Percentiles rank a stretch among this genome's conserved stretches.
phyloP scores from a whole-genome alignment of 2,329 filamentous ascomycete genomes.

The Fusarium marasasianum region DNA sequence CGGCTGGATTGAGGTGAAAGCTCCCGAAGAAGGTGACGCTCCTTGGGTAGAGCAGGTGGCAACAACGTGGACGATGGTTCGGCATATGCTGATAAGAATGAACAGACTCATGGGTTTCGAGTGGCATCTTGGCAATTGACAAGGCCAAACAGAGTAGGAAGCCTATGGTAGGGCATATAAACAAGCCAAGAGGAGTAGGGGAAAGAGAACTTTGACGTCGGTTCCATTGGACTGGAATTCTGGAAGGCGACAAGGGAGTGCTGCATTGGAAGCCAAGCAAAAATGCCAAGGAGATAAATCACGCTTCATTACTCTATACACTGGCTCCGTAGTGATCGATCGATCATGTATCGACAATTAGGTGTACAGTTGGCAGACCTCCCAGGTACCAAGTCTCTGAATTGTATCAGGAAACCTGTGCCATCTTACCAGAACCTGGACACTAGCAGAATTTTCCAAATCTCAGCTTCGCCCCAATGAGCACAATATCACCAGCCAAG shows the following conservation, averaged over 20 bases:
- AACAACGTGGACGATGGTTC: neutral
- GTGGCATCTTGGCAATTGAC: neutral
- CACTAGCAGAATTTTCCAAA: neutral
- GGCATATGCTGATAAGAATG: neutral
- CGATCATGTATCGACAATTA: neutral
- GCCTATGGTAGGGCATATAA: neutral
- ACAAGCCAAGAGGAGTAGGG: rapidly evolving
- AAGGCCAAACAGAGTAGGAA: neutral
- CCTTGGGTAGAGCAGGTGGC: neutral
- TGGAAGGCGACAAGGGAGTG: neutral
- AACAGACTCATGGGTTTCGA: neutral
- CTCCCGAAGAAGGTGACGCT: neutral
- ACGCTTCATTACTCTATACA: rapidly evolving
- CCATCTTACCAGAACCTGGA: neutral
- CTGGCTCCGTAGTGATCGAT: neutral
- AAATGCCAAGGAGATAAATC: neutral
- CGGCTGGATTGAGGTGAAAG: neutral
- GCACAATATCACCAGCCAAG: neutral
- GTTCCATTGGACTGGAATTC: neutral
- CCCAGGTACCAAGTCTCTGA: neutral
- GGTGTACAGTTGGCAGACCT: neutral
- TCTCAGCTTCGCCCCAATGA: neutral
- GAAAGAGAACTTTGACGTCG: neutral
- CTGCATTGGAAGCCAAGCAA: neutral
- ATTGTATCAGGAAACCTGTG: rapidly evolving